Base-by-base conservation (phyloP, 352 stramenopile species). In the Phytophthora megakarya region DNA sequence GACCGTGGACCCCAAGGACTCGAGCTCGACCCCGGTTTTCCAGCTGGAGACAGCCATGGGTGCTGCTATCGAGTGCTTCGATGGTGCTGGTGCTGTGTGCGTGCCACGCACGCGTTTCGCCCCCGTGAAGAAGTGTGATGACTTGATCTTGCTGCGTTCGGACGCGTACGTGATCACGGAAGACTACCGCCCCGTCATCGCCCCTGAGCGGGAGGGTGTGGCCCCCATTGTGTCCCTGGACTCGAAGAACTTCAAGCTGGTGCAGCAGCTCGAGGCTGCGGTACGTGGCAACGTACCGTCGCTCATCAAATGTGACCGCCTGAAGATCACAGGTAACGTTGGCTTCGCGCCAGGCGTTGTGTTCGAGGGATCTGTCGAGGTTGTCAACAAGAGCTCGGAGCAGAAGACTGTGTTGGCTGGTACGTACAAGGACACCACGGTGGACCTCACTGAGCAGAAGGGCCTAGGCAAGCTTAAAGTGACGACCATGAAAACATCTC, bases 171-270 rank as follows among this genome's bases (percentile, higher is more conserved):
- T 99, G 16, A 93, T 99, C 64, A 98, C 93, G 45, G 89, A 98
- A 49, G 88, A 98, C 72, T 97, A 96, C 79, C 93, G 93, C 47
- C 95, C 97, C 13, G 82, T 99, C 30, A 83, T 99, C 45, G 97
- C 97, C 44, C 96, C 96, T n/a, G 84, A 96, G 67, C 97, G 95
- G 68, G 89, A 97, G 56, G 91, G 90, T 33, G 79, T 90, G n/a
- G 97, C 96, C n/a, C 97, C 97, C 22, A 90, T 98, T 25, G 94
- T 99, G 37, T 72, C 76, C 13, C 81, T 99, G 23, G 97, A 99
- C 72, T 88, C 84, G 47, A 99, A 99, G 81, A 96, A 98, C 54
- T 99, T 98, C 84, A 99, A 99, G 81, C 75, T 99, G 23, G 97
- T 99, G 59, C 93, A 98, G 75, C 89, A 98, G 59, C 85, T 99